Conservation (phyloP, 495 filamentous ascomycete species). For the Penicillium salamii region DNA sequence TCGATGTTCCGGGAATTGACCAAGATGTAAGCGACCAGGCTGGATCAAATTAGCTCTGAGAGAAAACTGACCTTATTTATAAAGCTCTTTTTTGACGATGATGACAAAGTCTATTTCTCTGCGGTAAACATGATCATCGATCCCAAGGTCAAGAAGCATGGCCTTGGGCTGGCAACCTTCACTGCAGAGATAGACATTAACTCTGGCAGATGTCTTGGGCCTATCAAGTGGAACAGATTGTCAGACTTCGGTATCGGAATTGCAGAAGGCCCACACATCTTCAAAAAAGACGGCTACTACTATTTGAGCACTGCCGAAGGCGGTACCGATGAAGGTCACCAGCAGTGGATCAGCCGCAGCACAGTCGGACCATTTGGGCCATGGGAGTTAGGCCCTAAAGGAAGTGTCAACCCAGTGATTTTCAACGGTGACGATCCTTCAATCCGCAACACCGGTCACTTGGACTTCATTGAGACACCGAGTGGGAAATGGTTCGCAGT, state of each 20-base stretch:
- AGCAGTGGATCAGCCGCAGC: background rate
- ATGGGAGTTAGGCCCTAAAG: background rate
- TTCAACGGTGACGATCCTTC: background rate
- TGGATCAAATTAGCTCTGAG: background rate
- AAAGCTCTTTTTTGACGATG: constrained; percentile 55
- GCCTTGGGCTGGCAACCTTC: background rate
- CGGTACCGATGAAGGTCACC: background rate
- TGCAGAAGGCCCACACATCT: constrained; percentile 53
- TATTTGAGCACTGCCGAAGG: constrained; percentile 54
- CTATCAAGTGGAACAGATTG: background rate
- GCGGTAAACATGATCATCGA: background rate
- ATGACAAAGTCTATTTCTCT: constrained; percentile 36
- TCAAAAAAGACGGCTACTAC: constrained; percentile 49
- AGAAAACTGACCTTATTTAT: background rate
- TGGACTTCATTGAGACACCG: background rate
- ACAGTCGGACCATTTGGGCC: background rate
- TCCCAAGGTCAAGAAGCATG: background rate
- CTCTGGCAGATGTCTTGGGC: constrained; percentile 40
- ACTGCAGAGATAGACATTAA: constrained; percentile 10
- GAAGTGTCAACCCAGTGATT: constrained; percentile 2
- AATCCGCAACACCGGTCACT: constrained; percentile 2
- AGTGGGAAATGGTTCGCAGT: constrained; percentile 4
- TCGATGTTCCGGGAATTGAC: constrained; percentile 55
- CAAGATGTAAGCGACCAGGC: constrained; percentile 24
- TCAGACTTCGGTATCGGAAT: background rate